Conservation (phyloP, 768 basidiomycete genomes). For the Psilocybe cyanescens region DNA sequence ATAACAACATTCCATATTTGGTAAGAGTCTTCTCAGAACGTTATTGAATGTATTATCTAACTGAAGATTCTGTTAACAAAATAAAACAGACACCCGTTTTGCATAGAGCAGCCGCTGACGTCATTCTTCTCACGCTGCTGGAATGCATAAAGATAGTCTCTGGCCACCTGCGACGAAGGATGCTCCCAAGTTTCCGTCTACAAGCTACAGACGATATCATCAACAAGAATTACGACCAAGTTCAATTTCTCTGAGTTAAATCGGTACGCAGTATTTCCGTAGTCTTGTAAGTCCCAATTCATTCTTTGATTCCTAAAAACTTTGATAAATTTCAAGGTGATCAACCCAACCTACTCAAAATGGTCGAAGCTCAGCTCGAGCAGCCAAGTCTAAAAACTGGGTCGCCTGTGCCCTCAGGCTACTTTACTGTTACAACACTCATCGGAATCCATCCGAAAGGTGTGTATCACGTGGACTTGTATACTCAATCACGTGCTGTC, state of each 20-base stretch:
- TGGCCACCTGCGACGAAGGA: not conserved
- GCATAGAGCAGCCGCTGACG: not conserved
- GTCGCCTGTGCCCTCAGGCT: not conserved
- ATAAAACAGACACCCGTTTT: not conserved
- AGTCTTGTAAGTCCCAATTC: not conserved
- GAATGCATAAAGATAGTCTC: conserved; percentile 1
- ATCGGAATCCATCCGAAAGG: not conserved
- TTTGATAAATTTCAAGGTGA: not conserved
- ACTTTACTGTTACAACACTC: not conserved
- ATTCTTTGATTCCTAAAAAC: not conserved
- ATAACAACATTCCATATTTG: not conserved
- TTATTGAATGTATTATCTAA: not conserved
- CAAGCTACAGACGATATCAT: not conserved
- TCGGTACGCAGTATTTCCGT: not conserved
- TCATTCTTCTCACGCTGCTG: not conserved
- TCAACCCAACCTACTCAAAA: not conserved
- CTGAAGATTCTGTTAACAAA: not conserved
- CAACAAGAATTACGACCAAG: too few relatives aligned
- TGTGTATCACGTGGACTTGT: not conserved
- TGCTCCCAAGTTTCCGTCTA: not conserved
- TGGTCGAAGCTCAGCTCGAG: not conserved
- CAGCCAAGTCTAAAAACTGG: not conserved
- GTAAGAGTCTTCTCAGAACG: not conserved
- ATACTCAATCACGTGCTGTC: not conserved
- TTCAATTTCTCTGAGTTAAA: not conserved